These are phyloP conservation scores for Apophysomyces elegans DNA, from an alignment of 371 early-diverging fungal species.

Conservation along the genomic window DNA sequence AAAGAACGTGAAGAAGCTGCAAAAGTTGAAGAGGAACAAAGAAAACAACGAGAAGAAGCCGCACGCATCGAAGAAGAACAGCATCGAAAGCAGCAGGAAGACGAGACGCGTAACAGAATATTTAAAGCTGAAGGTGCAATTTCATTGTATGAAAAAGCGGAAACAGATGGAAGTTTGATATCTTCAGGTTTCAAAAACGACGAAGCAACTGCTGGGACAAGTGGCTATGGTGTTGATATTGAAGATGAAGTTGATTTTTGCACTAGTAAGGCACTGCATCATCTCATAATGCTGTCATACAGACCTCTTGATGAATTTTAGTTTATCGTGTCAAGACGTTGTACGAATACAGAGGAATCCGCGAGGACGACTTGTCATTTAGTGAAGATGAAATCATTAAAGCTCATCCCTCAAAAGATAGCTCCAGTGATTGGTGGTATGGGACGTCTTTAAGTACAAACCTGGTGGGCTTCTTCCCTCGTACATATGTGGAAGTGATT, in stretches of 20 bases:
- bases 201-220: conserved; percentile 46
- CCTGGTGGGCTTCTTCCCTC: conserved; percentile 47
- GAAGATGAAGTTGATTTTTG: conserved; percentile 56
- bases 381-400: conserved; percentile 48
- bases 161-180: too few relatives aligned
- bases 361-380: conserved; percentile 54
- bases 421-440: conserved; percentile 54
- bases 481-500: conserved; percentile 47
- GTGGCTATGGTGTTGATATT: conserved; percentile 48
- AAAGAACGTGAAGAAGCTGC: conserved; percentile 14
- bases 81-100: conserved; percentile 12
- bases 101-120: background rate
- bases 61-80: conserved; percentile 7
- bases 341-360: conserved; percentile 51
- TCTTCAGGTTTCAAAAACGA: background rate
- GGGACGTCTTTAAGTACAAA: conserved; percentile 40
- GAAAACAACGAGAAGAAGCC: conserved; percentile 8
- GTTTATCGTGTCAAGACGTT: conserved; percentile 51
- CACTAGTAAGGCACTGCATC: conserved; percentile 32
- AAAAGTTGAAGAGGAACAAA: conserved; percentile 13
- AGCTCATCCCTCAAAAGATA: conserved; percentile 60
- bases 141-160: too few relatives aligned
- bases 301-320: conserved; percentile 9
- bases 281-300: too few relatives aligned
- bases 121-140: too few relatives aligned